Conservation (phyloP, 2,329 filamentous ascomycete species). For the Capronia americana region DNA sequence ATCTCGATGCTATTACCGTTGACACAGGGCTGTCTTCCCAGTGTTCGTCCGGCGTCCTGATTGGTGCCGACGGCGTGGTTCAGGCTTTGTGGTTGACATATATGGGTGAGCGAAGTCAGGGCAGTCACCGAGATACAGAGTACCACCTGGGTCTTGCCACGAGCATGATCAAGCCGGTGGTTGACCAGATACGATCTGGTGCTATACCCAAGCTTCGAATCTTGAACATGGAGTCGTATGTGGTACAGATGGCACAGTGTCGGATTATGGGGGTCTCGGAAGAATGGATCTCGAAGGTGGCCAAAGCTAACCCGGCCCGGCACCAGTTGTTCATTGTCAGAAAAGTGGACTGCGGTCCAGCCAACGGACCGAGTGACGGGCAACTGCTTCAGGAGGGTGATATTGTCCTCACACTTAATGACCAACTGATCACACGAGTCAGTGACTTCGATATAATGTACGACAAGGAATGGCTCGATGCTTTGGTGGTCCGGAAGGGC, state of each 20-base stretch:
- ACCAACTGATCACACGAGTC: slow-evolving; percentile 88
- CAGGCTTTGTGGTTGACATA: slow-evolving; percentile 98
- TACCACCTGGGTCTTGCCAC: slow-evolving; percentile 94
- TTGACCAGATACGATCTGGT: slow-evolving; percentile 82
- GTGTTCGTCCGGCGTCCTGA: slow-evolving; percentile 91
- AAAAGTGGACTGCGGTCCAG: slow-evolving; percentile 74
- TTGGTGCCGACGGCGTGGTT: slow-evolving; percentile 87
- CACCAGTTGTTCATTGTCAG: slow-evolving; percentile 99
- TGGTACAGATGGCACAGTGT: slow-evolving; percentile 95
- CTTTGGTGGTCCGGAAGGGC: slow-evolving; percentile 84
- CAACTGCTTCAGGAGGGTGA: slow-evolving; percentile 85
- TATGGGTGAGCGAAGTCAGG: slow-evolving; percentile 82
- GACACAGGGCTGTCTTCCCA: slow-evolving; percentile 90
- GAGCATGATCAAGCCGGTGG: slow-evolving; percentile 85
- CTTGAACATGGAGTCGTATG: slow-evolving; percentile 90
- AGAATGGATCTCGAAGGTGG: slow-evolving; percentile 91
- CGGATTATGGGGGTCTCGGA: slow-evolving; percentile 97
- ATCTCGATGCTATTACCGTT: slow-evolving; percentile 95
- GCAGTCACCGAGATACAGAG: slow-evolving; percentile 86
- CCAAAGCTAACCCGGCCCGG: slow-evolving; percentile 84
- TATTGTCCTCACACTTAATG: slow-evolving; percentile 88
- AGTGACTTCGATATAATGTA: slow-evolving; percentile 98
- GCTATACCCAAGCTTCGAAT: slow-evolving; percentile 83
- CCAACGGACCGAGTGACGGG: slow-evolving; percentile 45
- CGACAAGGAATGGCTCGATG: slow-evolving; percentile 79